Evolutionary conservation across 1,284 basidiomycete species (phyloP).

Genomic region (Apiotrichum veenhuisii): DNA sequence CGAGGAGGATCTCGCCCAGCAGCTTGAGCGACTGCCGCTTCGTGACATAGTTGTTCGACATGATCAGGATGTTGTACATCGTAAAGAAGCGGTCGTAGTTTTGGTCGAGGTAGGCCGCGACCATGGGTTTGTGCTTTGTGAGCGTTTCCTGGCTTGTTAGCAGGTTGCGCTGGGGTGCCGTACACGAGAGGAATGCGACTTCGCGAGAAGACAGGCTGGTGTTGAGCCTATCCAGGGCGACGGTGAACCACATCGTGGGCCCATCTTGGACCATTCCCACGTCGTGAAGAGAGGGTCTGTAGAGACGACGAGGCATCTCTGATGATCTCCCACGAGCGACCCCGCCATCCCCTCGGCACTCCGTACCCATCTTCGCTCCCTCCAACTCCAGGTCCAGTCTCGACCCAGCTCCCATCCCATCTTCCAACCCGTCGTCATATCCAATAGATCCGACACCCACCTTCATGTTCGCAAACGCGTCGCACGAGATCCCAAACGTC

Average conservation of each 20-base stretch:
- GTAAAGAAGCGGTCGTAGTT: slow-evolving; percentile 98
- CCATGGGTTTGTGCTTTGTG: slow-evolving; percentile 94
- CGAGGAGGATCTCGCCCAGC: slow-evolving; percentile 93
- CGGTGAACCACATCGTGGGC: no score
- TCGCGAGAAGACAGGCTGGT: no score
- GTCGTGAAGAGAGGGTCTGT: no score
- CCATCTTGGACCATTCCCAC: no score
- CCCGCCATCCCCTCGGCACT: not conserved
- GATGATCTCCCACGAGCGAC: no score
- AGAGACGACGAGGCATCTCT: no score
- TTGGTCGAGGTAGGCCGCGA: slow-evolving; percentile 90
- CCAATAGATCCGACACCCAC: slow-evolving; percentile 29
- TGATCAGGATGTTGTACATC: slow-evolving; percentile 86
- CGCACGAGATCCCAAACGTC: slow-evolving; percentile 96
- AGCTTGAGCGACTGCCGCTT: slow-evolving; percentile 98
- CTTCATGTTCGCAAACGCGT: slow-evolving; percentile 94
- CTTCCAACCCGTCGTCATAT: no score
- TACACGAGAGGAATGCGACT: no score
- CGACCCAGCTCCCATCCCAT: no score
- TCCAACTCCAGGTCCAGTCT: no score
- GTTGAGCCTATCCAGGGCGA: no score
- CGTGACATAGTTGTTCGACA: slow-evolving; percentile 97
- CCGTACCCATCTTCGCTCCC: no score
- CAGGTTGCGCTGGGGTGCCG: not conserved
- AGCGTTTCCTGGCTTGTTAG: slow-evolving; percentile 73